These are phyloP conservation scores for Penicillium crustosum DNA, from an alignment of 2,329 filamentous ascomycete species.

Conservation along the genomic window DNA sequence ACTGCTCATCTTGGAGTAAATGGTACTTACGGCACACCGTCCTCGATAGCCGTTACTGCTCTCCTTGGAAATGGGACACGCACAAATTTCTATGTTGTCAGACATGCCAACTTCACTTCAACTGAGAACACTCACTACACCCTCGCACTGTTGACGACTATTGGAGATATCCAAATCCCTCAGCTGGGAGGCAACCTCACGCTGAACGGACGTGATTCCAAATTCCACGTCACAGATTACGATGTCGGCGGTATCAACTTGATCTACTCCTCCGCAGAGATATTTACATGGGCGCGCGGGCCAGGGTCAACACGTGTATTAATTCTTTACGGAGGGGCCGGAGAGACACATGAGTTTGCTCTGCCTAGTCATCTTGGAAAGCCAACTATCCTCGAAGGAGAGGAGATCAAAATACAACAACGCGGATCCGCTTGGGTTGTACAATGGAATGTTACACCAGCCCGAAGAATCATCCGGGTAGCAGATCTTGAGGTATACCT, in stretches of 20 bases:
- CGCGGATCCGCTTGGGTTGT: slow-evolving; percentile 9
- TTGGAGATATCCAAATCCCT: slow-evolving; percentile 29
- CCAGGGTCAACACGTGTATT: slow-evolving; percentile 20
- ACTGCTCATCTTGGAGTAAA: slow-evolving; percentile 42
- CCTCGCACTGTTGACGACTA: slow-evolving; percentile 21
- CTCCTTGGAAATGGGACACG: slow-evolving; percentile 8
- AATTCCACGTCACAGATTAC: slow-evolving; percentile 34
- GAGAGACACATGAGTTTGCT: slow-evolving; percentile 31
- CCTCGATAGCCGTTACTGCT: slow-evolving; percentile 14
- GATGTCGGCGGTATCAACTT: slow-evolving; percentile 25
- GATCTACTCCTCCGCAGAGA: slow-evolving; percentile 33
- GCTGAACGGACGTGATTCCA: slow-evolving; percentile 32
- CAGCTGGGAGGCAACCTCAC: slow-evolving; percentile 25
- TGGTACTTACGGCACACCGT: slow-evolving; percentile 10
- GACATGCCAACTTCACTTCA: slow-evolving; percentile 21
- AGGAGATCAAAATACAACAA: neutral
- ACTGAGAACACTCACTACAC: slow-evolving; percentile 10
- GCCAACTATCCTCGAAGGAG: slow-evolving; percentile 12
- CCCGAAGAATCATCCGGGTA: slow-evolving; percentile 21
- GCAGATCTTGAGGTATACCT: slow-evolving; percentile 28
- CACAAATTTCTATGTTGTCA: slow-evolving; percentile 15
- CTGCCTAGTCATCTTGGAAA: slow-evolving; percentile 18
- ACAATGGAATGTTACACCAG: slow-evolving; percentile 14
- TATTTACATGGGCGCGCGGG: slow-evolving; percentile 30
- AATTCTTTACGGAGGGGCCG: slow-evolving; percentile 31